These are phyloP conservation scores for Candida ponderosae DNA, from an alignment of 805 yeast genomes.

Conservation along the genomic window DNA sequence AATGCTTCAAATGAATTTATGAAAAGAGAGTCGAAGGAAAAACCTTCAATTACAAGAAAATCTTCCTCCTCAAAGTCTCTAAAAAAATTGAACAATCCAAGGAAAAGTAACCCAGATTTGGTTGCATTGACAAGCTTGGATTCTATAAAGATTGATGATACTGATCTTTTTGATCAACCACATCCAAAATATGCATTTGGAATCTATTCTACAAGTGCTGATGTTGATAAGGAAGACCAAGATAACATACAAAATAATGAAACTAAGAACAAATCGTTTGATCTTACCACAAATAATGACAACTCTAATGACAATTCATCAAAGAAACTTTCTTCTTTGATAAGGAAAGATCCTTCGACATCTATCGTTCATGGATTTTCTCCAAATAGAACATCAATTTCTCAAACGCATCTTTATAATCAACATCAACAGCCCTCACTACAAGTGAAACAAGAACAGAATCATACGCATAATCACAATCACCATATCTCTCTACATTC, in stretches of 20 bases:
- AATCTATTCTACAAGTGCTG: no score
- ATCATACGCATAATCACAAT: constrained; percentile 1
- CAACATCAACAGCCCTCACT: constrained; percentile 3
- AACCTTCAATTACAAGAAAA: constrained; percentile 15
- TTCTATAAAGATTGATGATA: constrained; percentile 7
- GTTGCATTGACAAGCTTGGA: constrained; percentile 1
- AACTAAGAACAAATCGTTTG: no score
- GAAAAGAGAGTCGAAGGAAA: constrained; percentile 6
- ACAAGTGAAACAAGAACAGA: constrained; percentile 1
- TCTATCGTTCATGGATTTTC: constrained; percentile 21
- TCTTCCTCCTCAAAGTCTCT: constrained; percentile 19
- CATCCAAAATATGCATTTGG: constrained; percentile 23
- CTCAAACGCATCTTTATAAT: constrained; percentile 2
- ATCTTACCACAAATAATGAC: not conserved
- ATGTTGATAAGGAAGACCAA: not conserved
- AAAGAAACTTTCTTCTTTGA: constrained; percentile 8
- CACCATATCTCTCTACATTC: no score
- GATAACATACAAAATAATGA: not conserved
- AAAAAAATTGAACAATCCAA: constrained; percentile 12
- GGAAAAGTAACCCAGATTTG: constrained; percentile 7
- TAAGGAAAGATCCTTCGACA: constrained; percentile 19
- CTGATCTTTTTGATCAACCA: constrained; percentile 21
- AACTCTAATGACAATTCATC: not conserved
- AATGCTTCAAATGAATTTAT: not conserved
- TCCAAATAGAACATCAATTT: constrained; percentile 7